Percentiles rank a stretch among this genome's conserved stretches.
Conservation (phyloP, 179 eudicot genomes). For the Silene coronaria region DNA sequence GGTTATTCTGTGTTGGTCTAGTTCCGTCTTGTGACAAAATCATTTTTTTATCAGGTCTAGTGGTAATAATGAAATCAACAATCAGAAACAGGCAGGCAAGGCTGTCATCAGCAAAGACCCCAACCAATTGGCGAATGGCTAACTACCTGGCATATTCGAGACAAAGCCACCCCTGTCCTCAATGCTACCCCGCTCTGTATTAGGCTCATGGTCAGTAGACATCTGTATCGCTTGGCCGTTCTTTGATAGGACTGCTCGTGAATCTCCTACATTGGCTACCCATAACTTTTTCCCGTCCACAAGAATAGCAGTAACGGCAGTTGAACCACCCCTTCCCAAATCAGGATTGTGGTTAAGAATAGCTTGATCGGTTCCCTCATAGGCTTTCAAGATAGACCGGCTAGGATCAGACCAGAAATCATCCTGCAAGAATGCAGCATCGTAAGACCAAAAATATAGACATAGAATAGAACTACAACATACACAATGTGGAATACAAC, state of each 20-base stretch:
- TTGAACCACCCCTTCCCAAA: constrained; percentile 90
- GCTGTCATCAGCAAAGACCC: background rate
- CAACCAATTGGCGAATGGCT: background rate
- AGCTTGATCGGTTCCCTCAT: constrained; percentile 77
- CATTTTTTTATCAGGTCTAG: too few species aligned
- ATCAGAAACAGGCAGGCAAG: background rate
- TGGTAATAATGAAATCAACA: too few species aligned
- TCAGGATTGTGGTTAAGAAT: constrained; percentile 68
- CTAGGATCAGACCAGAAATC: constrained; percentile 71
- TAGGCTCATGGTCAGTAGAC: constrained; percentile 84
- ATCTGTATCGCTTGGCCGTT: constrained; percentile 71
- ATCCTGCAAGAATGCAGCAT: constrained; percentile 38
- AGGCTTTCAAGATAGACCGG: constrained; percentile 61
- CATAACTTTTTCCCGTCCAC: constrained; percentile 53
- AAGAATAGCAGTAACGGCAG: constrained; percentile 88
- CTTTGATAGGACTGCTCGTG: constrained; percentile 79
- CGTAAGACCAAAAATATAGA: background rate
- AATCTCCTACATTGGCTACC: constrained; percentile 94
- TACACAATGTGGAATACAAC: background rate
- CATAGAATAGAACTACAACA: background rate
- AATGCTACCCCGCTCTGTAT: constrained; percentile 70
- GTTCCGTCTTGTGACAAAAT: too few species aligned
- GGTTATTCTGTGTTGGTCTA: too few species aligned
- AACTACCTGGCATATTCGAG: constrained; percentile 95
- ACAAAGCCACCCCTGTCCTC: constrained; percentile 87